Conservation (phyloP, 257 asterid species). For the Lycium ferocissimum region DNA sequence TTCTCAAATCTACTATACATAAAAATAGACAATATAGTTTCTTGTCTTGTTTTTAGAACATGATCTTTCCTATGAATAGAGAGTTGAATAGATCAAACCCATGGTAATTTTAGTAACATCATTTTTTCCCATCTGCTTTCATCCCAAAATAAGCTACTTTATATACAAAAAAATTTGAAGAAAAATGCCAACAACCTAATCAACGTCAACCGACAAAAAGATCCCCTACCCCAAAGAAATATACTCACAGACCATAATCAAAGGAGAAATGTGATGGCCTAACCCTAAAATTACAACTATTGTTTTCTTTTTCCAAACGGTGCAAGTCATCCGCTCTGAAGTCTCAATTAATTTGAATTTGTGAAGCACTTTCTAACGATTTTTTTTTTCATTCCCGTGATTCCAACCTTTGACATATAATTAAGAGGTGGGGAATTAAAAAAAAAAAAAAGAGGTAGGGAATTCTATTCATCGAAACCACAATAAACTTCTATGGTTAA, state of each 20-base stretch:
- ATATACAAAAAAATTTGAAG: no score
- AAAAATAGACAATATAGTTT: not conserved
- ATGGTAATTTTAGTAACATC: not conserved
- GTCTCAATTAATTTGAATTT: not conserved
- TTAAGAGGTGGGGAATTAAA: no score
- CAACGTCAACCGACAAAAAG: constrained; percentile 21
- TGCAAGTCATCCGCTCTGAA: no score
- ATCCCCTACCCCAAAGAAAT: not conserved
- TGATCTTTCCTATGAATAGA: not conserved
- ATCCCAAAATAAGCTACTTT: not conserved
- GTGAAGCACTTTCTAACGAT: no score
- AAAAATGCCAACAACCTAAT: not conserved
- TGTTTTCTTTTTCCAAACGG: accelerated
- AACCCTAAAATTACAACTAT: not conserved
- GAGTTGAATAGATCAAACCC: not conserved
- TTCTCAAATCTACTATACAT: not conserved
- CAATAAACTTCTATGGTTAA: not conserved
- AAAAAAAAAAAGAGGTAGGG: no score
- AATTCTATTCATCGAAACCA: not conserved
- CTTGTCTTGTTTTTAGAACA: not conserved
- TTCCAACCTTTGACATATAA: no score
- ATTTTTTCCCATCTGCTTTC: not conserved
- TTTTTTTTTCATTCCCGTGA: no score
- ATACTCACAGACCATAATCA: not conserved
- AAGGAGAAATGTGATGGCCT: not conserved